These are phyloP conservation scores for Collybiopsis luxurians DNA, from an alignment of 768 basidiomycete species.

Conservation along the genomic window DNA sequence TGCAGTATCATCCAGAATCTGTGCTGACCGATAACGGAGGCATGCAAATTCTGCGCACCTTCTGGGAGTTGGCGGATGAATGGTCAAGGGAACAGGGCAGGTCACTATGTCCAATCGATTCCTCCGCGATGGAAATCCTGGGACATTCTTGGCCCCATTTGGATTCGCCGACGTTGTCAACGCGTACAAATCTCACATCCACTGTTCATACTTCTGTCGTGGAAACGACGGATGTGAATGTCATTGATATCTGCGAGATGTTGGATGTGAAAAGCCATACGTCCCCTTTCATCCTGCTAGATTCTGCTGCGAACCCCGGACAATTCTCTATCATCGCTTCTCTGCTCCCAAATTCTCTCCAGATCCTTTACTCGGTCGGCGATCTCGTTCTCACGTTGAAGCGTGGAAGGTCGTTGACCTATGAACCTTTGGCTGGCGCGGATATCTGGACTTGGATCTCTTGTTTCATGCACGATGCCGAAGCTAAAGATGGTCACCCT, in stretches of 20 bases:
- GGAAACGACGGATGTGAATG: conserved; percentile 27
- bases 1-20: conserved; percentile 90
- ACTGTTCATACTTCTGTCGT: not conserved
- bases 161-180: conserved; percentile 18
- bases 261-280: conserved; percentile 57
- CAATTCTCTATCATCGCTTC: conserved; percentile 71
- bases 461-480: conserved; percentile 58
- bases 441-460: conserved; percentile 78
- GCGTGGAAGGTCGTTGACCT: conserved; percentile 29
- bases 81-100: conserved; percentile 50
- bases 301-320: conserved; percentile 76
- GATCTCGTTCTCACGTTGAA: conserved; percentile 47
- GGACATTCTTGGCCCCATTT: conserved; percentile 59
- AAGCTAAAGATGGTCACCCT: conserved; percentile 42
- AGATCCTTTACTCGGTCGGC: conserved; percentile 55
- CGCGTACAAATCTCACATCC: conserved; percentile 17
- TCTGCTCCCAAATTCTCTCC: conserved; percentile 49
- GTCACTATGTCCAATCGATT: conserved; percentile 38
- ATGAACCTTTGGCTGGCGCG: conserved; percentile 41
- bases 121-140: conserved; percentile 30
- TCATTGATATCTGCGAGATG: conserved; percentile 54
- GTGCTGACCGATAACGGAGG: conserved; percentile 71
- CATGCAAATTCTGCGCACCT: conserved; percentile 64
- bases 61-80: conserved; percentile 63
- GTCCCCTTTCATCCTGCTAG: conserved; percentile 67